phyloP scores from a whole-genome alignment of 129 eudicot species.

The Apium graveolens region DNA sequence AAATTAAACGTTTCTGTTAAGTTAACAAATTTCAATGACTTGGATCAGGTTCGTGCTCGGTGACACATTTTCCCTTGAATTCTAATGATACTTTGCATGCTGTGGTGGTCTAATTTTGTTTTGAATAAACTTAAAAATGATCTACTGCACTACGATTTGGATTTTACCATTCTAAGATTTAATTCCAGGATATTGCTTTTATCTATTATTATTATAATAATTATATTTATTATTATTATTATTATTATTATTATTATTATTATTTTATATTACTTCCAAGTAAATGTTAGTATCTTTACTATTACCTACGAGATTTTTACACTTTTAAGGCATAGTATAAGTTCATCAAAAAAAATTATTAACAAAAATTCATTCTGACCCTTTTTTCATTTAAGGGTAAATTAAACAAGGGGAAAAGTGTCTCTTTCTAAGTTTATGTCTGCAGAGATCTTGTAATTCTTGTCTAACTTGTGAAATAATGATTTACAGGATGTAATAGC shows the following conservation, averaged over 20 bases:
- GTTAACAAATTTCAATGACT: not conserved
- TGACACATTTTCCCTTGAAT: not conserved
- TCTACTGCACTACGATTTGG: not conserved
- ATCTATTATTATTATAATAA: not conserved
- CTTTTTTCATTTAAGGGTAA: not conserved
- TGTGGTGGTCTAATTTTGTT: not conserved
- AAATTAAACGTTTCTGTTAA: not conserved
- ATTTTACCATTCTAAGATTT: not conserved
- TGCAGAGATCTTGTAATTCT: not conserved
- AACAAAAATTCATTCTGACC: not conserved
- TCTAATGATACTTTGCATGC: not conserved
- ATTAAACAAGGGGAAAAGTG: not conserved
- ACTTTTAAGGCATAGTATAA: not conserved
- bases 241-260: not conserved
- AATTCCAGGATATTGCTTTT: not conserved
- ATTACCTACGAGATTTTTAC: not conserved
- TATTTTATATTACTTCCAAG: not conserved
- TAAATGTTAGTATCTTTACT: not conserved
- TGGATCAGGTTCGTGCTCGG: not conserved
- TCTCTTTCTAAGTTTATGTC: not conserved
- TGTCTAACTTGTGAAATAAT: slow-evolving; percentile 1
- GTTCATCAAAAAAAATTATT: not conserved
- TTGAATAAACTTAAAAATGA: not conserved
- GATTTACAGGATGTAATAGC: slow-evolving; percentile 54
- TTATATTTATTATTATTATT: not conserved